These are phyloP conservation scores for Diatrype stigma DNA, from an alignment of 2,329 filamentous ascomycete genomes.

Conservation along the genomic window DNA sequence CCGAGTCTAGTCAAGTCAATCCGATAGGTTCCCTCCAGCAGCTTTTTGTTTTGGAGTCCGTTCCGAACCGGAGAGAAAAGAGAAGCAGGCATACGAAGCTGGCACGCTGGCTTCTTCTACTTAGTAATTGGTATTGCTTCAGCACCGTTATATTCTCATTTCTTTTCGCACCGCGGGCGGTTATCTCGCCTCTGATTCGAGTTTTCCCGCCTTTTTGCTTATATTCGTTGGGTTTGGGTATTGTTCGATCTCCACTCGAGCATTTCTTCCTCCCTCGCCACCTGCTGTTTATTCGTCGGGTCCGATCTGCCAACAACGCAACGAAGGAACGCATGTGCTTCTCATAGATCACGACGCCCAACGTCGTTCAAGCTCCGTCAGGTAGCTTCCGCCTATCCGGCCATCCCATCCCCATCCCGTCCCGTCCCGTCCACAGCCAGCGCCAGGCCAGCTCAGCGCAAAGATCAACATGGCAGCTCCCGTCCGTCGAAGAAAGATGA, in stretches of 20 bases:
- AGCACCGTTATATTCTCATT: constrained; percentile 8
- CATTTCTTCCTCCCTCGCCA: neutral
- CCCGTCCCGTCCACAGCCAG: constrained; percentile 5
- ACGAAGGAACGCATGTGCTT: constrained; percentile 22
- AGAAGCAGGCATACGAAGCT: too few species aligned
- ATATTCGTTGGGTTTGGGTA: neutral
- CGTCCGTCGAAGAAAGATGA: constrained; percentile 59
- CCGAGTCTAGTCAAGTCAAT: constrained; percentile 6
- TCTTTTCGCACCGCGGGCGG: constrained; percentile 26
- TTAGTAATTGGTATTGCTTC: constrained; percentile 17
- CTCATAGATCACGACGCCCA: constrained; percentile 25
- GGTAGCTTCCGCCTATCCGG: constrained; percentile 13
- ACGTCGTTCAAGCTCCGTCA: constrained; percentile 23
- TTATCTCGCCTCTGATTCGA: constrained; percentile 22
- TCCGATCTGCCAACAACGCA: constrained; percentile 11
- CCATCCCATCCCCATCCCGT: constrained; percentile 5
- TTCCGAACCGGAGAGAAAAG: constrained; percentile 5
- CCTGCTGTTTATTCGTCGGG: constrained; percentile 12
- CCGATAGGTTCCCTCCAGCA: constrained; percentile 6
- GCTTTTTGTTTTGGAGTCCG: constrained; percentile 9
- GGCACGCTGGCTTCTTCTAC: constrained; percentile 17
- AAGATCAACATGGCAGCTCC: constrained; percentile 40
- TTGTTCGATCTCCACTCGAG: neutral
- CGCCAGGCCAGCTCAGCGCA: constrained; percentile 7
- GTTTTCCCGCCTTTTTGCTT: neutral